Conservation (phyloP, 495 filamentous ascomycete species). For the Thermochaetoides thermophila region DNA sequence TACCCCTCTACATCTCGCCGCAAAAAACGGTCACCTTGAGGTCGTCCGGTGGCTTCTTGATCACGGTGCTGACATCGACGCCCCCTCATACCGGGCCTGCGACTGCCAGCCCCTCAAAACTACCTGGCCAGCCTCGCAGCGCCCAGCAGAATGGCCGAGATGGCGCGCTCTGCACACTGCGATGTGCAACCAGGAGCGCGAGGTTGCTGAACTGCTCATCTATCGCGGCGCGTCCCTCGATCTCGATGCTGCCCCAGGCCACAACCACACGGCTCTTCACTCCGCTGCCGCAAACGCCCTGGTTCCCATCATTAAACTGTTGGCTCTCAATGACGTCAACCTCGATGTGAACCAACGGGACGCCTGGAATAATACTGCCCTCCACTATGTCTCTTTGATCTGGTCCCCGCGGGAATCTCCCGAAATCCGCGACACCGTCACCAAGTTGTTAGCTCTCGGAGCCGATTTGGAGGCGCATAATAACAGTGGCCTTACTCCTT, state of each 20-base stretch:
- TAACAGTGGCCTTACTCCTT: constrained; percentile 13
- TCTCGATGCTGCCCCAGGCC: constrained; percentile 8
- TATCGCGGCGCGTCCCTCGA: constrained; percentile 18
- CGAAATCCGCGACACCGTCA: constrained; percentile 12
- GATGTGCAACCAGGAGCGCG: constrained; percentile 19
- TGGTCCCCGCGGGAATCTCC: constrained; percentile 9
- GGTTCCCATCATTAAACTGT: constrained; percentile 15
- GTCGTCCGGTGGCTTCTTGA: constrained; percentile 19
- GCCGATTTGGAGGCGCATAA: constrained; percentile 15
- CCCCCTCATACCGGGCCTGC: constrained; percentile 16
- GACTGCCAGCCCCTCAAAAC: constrained; percentile 12
- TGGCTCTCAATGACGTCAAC: constrained; percentile 9
- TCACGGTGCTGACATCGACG: constrained; percentile 19
- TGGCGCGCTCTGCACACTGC: constrained; percentile 24
- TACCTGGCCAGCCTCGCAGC: constrained; percentile 5
- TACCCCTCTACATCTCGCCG: constrained; percentile 21
- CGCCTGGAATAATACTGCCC: constrained; percentile 12
- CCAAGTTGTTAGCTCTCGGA: constrained; percentile 16
- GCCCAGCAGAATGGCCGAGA: constrained; percentile 6
- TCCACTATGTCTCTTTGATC: constrained; percentile 13
- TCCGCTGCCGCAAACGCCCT: constrained; percentile 14
- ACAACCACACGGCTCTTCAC: constrained; percentile 16
- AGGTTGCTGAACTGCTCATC: constrained; percentile 19
- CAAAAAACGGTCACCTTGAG: constrained; percentile 16
- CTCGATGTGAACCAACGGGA: constrained; percentile 15